Evolutionary conservation across 495 filamentous ascomycete species (phyloP), one percentile per base, ranked within the genome.

Genomic region (Aspergillus ostianus): DNA sequence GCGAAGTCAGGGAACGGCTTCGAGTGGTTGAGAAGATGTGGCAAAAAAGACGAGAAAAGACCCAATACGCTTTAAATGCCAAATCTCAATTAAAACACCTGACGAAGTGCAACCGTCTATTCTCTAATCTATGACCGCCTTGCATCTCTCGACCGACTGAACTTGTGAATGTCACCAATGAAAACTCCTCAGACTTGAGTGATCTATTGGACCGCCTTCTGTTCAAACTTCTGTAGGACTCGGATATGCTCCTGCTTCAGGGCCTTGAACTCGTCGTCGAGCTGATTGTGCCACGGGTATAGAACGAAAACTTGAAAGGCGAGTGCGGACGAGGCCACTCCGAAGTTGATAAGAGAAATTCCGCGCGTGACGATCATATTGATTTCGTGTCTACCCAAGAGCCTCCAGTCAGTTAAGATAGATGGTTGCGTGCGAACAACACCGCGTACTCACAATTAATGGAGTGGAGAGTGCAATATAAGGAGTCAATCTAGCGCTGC

Each of bases 201-300:
- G 1, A 32, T 32, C 10, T 17, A 41, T 41, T 41, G 36, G 13
- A 15, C 13, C 36, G 36, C 36, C 36, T 41, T 41, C 36, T 41
- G 10, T 41, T 41, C 36, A 7, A 27, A 56, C 47, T 27, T 64
- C 56, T 73, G 51, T 20, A 78, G 55, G 18, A 78, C 50, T 0
- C 64, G 69, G 4, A 71, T 67, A 65, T 84, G 81, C 62, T 87
- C 84, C 30, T 67, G 72, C 58, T 84, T 85, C 50, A 88, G 63
- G 32, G 70, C 67, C 55, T 83, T 73, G 66, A 88, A 87, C 54
- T 81, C 80, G 2, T 85, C 73, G 60, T 87, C 84, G n/a, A 88
- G 73, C 61, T 81, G 69, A 44, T 85, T 74, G 67, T 88, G 85
- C 85, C 85, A 88, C 27, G 85, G 85, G 65, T 88, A 88, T 17